Evolutionary conservation across 73 alveolate genomes (phyloP).

Genomic region (Paraurostyla sp.): DNA sequence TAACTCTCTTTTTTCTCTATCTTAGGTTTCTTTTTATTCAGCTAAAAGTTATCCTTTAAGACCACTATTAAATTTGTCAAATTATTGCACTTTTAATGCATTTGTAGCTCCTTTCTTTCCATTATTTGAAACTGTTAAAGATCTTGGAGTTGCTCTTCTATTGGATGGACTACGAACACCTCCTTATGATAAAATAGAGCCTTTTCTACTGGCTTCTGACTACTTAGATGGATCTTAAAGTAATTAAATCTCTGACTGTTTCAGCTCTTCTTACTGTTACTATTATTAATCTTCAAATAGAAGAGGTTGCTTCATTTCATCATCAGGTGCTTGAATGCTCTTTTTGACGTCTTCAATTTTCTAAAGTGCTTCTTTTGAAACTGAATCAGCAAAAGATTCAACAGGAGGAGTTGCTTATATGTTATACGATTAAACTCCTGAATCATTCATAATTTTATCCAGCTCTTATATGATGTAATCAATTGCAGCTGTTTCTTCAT

Average conservation of each 20-base stretch:
- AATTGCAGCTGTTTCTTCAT: neutral
- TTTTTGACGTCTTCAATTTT: neutral
- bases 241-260: slow-evolving; percentile 11
- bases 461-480: slow-evolving; percentile 30
- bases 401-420: neutral
- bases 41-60: neutral
- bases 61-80: slow-evolving; percentile 10
- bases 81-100: neutral
- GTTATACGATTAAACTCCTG: slow-evolving; percentile 32
- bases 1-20: slow-evolving; percentile 31
- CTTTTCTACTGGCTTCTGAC: slow-evolving; percentile 88
- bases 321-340: slow-evolving; percentile 22
- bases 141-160: slow-evolving; percentile 71
- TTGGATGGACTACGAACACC: slow-evolving; percentile 68
- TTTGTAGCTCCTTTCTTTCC: slow-evolving; percentile 25
- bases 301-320: slow-evolving; percentile 40
- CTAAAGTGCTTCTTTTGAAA: neutral
- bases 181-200: slow-evolving; percentile 77
- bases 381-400: neutral
- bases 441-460: slow-evolving; percentile 38
- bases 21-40: slow-evolving; percentile 39
- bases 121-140: neutral
- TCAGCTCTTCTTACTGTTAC: slow-evolving; percentile 10
- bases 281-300: neutral
- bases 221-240: no score